Conservation (phyloP, 306 rosid genomes). For the Ormosia emarginata region DNA sequence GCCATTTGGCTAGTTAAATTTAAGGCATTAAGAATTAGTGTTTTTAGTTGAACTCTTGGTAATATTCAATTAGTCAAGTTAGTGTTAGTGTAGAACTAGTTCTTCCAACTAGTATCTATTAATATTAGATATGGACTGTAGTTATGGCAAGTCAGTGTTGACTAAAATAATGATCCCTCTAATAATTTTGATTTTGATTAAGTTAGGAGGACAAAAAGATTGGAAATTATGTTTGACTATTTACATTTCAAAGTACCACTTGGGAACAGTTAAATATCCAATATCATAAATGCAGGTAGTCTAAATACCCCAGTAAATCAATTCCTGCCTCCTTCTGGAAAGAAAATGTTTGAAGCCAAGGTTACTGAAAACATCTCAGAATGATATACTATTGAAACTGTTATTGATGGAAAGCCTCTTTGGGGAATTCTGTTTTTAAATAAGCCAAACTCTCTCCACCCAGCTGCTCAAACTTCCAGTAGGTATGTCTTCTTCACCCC, state of each 20-base stretch:
- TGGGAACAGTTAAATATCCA: constrained; percentile 23
- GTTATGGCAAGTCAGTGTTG: constrained; percentile 11
- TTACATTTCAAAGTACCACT: constrained; percentile 6
- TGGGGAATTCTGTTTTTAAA: constrained; percentile 69
- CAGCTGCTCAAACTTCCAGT: constrained; percentile 38
- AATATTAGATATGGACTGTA: not conserved
- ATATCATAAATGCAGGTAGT: constrained; percentile 42
- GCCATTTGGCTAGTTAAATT: constrained; percentile 7
- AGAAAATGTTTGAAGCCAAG: constrained; percentile 73
- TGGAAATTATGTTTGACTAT: not conserved
- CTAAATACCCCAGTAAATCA: constrained; percentile 46
- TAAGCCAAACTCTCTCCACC: constrained; percentile 40
- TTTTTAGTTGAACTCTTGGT: constrained; percentile 13
- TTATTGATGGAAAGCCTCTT: constrained; percentile 87
- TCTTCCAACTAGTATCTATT: constrained; percentile 8
- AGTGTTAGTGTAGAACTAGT: not conserved
- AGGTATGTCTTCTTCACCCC: constrained; percentile 41
- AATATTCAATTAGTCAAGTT: not conserved
- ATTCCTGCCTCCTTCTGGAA: constrained; percentile 36
- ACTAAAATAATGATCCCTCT: not conserved
- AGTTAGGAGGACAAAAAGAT: not conserved
- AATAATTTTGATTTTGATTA: not conserved
- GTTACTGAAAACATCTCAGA: constrained; percentile 56
- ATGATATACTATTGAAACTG: constrained; percentile 75
- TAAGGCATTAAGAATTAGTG: not conserved